Evolutionary conservation across 2,329 filamentous ascomycete species (phyloP), one percentile per base, ranked within the genome.

Genomic region (Fusarium pseudonygamai): DNA sequence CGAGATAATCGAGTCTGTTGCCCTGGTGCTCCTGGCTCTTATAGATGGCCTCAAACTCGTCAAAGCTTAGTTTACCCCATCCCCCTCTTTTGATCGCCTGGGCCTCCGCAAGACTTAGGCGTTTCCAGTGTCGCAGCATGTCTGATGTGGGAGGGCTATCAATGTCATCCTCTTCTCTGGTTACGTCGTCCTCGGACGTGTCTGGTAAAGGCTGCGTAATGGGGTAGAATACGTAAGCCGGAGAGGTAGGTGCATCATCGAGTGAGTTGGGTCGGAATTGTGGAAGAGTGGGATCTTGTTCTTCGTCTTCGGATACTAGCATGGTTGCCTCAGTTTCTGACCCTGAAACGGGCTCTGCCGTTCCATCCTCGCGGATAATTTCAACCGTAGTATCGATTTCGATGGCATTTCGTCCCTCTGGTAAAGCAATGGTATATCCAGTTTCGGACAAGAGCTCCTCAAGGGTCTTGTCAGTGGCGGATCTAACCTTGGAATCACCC

Each of bases 41-140:
- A 84, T 96, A 94, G 56, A 92, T 91, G 43, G 85, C 84, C 77
- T 93, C 91, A 82, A 98, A 97, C 81, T 98, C 96, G 2, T 88
- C 87, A 73, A 92, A 95, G 78, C 84, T 93, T 53, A 98, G 84
- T 78, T 91, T 90, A 2, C 94, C 96, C 83, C 91, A 93, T 2
- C 95, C 95, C n/a, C 93, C 94, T 32, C 94, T 87, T 65, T 87
- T 84, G 63, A 86, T 86, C 5, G 93, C 92, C 79, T 95, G 91
- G 42, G 87, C 84, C 78, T 96, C 93, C 2, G 92, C 88, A 22
- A 87, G 79, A 74, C 92, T 90, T 13, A 95, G 84, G 34, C 82
- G 80, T 77, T 87, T 89, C 86, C 86, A 90, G 34, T 82, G 78
- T 32, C 83, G 74, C 22, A 90, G 79, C 36, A 79, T 84, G 39